A percentile compares a stretch with the other conserved stretches of the same genome.
Conservation (phyloP, 2,329 filamentous ascomycete genomes). For the Fusarium musae region DNA sequence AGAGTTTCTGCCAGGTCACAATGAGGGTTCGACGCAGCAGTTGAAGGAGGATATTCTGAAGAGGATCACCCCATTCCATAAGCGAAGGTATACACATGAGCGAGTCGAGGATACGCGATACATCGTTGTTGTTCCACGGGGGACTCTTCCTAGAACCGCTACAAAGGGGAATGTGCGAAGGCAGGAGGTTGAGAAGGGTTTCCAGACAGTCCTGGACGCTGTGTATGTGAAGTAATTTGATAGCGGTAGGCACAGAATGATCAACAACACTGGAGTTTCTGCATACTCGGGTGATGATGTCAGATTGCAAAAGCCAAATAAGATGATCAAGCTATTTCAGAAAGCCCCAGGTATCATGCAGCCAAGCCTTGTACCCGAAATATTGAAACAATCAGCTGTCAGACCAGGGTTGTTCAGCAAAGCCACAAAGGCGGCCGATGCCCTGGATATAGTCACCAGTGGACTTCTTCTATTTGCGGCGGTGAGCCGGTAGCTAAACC, state of each 20-base stretch:
- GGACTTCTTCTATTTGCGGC: neutral
- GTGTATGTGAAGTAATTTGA: neutral
- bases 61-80: slow-evolving; percentile 35
- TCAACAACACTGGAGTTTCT: neutral
- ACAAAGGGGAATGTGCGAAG: slow-evolving; percentile 36
- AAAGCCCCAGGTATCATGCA: neutral
- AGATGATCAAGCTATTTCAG: accelerated
- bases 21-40: neutral
- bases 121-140: slow-evolving; percentile 27
- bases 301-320: neutral
- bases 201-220: neutral
- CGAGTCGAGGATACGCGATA: slow-evolving; percentile 24
- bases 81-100: slow-evolving; percentile 37
- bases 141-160: slow-evolving; percentile 27
- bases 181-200: slow-evolving; percentile 19
- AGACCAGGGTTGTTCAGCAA: neutral
- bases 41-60: slow-evolving; percentile 23
- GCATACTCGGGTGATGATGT: neutral
- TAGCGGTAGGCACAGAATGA: neutral
- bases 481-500: neutral
- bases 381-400: too few relatives aligned
- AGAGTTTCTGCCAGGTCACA: neutral
- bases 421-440: neutral
- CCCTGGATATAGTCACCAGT: neutral
- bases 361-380: neutral